Conservation (phyloP, 352 stramenopile species). For the Globisporangium uncinulatum region DNA sequence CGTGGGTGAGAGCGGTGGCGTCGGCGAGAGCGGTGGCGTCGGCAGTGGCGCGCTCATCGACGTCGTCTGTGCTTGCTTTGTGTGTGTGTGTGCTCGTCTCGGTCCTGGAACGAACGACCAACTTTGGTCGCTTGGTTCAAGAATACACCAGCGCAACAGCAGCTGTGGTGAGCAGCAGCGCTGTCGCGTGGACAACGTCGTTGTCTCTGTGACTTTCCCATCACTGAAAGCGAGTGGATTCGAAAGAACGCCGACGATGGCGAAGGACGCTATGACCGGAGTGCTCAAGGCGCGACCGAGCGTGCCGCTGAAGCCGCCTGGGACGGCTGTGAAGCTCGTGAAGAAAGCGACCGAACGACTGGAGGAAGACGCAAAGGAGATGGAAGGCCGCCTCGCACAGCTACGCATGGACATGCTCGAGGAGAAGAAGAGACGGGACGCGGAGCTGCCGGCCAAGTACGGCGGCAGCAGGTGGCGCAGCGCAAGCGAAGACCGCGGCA, state of each 20-base stretch:
- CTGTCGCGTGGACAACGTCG: too few species aligned
- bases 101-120: too few species aligned
- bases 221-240: too few species aligned
- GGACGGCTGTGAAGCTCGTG: slow-evolving; percentile 6
- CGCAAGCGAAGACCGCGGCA: slow-evolving; percentile 65
- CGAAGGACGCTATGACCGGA: slow-evolving; percentile 6
- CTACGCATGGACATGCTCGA: slow-evolving; percentile 54
- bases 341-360: slow-evolving; percentile 50
- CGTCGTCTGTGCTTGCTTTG: too few species aligned
- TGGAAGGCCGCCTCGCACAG: slow-evolving; percentile 60
- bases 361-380: slow-evolving; percentile 61
- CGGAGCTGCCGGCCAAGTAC: slow-evolving; percentile 49
- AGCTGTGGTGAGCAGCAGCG: too few species aligned
- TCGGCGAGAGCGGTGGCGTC: not conserved
- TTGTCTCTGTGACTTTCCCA: too few species aligned
- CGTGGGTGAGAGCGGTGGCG: not conserved
- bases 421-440: slow-evolving; percentile 58
- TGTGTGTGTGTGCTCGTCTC: too few species aligned
- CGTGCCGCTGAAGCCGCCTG: not conserved
- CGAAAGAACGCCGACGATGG: not conserved
- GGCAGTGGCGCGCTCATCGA: too few species aligned
- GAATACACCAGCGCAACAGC: too few species aligned
- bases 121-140: too few species aligned
- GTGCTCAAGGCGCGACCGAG: not conserved
- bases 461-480: slow-evolving; percentile 69